These are phyloP conservation scores for Mycena pura DNA, from an alignment of 768 basidiomycete species.

Conservation along the genomic window DNA sequence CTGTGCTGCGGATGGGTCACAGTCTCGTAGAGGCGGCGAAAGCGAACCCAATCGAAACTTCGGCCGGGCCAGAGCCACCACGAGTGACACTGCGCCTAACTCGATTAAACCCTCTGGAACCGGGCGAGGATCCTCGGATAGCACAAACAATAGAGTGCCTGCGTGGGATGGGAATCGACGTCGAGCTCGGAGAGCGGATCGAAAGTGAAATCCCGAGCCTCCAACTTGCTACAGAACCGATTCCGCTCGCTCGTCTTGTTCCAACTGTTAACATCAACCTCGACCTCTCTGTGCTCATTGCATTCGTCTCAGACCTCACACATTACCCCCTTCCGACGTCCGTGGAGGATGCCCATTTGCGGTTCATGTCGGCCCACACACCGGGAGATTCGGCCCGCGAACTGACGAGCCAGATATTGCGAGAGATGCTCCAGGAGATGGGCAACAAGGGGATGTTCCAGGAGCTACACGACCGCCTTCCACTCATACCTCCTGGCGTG, in stretches of 20 bases:
- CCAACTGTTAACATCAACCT: constrained; percentile 75
- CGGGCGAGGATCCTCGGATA: constrained; percentile 57
- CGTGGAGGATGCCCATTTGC: constrained; percentile 60
- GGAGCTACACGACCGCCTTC: constrained; percentile 62
- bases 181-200: constrained; percentile 68
- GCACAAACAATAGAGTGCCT: constrained; percentile 62
- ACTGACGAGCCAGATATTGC: constrained; percentile 69
- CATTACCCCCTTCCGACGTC: constrained; percentile 70
- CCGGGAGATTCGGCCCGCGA: too few species aligned
- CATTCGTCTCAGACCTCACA: constrained; percentile 82
- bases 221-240: constrained; percentile 16
- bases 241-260: constrained; percentile 32
- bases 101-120: constrained; percentile 59
- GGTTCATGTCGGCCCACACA: constrained; percentile 70
- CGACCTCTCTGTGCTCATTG: constrained; percentile 85
- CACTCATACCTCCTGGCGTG: constrained; percentile 12
- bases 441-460: constrained; percentile 60
- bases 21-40: constrained; percentile 68
- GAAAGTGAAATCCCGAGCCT: constrained; percentile 31
- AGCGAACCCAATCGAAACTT: constrained; percentile 56
- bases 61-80: constrained; percentile 43
- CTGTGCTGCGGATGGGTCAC: constrained; percentile 74
- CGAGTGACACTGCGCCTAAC: constrained; percentile 70
- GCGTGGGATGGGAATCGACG: constrained; percentile 65
- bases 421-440: constrained; percentile 82